These are phyloP conservation scores for Nematocida sp. DNA, from an alignment of 371 early-diverging fungal genomes.

Conservation along the genomic window DNA sequence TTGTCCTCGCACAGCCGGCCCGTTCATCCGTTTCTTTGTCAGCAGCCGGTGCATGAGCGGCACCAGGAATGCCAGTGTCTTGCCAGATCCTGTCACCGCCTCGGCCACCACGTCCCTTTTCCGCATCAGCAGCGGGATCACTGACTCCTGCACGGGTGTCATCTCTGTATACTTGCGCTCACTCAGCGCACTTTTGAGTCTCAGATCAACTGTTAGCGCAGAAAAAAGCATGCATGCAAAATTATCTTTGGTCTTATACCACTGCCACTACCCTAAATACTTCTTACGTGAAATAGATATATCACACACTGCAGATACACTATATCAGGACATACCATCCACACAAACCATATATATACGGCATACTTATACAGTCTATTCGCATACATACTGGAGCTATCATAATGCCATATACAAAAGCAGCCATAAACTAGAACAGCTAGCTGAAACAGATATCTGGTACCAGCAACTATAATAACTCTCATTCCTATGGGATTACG, in stretches of 20 bases:
- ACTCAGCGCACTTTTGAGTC: conserved; percentile 21
- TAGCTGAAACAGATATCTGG: too few relatives aligned
- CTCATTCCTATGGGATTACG: too few relatives aligned
- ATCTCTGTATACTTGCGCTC: conserved; percentile 39
- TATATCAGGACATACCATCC: too few relatives aligned
- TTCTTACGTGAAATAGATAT: too few relatives aligned
- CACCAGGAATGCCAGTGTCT: conserved; percentile 84
- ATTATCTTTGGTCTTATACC: not conserved
- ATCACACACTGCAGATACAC: too few relatives aligned
- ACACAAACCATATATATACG: too few relatives aligned
- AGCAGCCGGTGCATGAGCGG: conserved; percentile 66
- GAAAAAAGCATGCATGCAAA: not conserved
- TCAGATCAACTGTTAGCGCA: not conserved
- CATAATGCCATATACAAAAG: too few relatives aligned
- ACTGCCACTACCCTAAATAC: too few relatives aligned
- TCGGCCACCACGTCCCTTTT: conserved; percentile 74
- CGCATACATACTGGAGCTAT: too few relatives aligned
- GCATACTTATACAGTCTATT: too few relatives aligned
- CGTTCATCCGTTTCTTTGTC: conserved; percentile 4
- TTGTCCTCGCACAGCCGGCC: not conserved
- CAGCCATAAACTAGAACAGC: too few relatives aligned
- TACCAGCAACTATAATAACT: too few relatives aligned
- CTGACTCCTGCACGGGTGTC: conserved; percentile 55
- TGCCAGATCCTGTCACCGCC: conserved; percentile 92
- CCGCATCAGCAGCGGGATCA: conserved; percentile 49